These are phyloP conservation scores for Lathyrus oleraceus DNA, from an alignment of 306 rosid genomes.

Conservation along the genomic window DNA sequence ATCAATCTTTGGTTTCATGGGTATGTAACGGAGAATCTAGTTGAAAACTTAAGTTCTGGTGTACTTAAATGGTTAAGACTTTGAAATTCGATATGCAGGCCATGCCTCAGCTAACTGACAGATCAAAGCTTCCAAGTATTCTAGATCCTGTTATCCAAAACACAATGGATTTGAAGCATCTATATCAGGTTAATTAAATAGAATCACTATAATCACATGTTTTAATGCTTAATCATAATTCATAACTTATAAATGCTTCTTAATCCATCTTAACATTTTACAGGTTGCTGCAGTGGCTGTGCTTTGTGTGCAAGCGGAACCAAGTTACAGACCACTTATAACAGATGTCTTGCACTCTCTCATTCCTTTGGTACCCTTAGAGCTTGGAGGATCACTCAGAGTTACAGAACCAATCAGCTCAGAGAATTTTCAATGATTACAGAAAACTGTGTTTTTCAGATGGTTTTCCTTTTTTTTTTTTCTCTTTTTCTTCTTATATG, in stretches of 20 bases:
- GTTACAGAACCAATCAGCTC: constrained; percentile 47
- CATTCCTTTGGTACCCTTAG: constrained; percentile 76
- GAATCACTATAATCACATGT: constrained; percentile 19
- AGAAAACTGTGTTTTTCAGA: not conserved
- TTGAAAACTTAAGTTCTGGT: constrained; percentile 13
- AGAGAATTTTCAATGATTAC: constrained; percentile 33
- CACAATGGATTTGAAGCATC: constrained; percentile 92
- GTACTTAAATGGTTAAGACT: constrained; percentile 31
- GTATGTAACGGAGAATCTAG: constrained; percentile 43
- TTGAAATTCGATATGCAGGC: constrained; percentile 61
- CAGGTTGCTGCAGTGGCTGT: constrained; percentile 99
- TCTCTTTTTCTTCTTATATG: not conserved
- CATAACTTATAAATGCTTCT: not conserved
- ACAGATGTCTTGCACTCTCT: constrained; percentile 92
- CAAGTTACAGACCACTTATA: constrained; percentile 85
- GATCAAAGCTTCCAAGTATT: constrained; percentile 78
- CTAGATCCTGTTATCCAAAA: constrained; percentile 74
- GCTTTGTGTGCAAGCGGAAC: constrained; percentile 87
- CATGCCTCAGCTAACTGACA: constrained; percentile 85
- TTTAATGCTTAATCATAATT: not conserved
- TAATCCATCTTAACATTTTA: constrained; percentile 25
- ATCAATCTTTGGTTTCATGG: constrained; percentile 79
- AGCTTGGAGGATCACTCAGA: constrained; percentile 88
- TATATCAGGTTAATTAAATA: constrained; percentile 69
- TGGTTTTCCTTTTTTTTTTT: not conserved